Evolutionary conservation across 331 rosid genomes (phyloP), one percentile per base, ranked within the genome.

Genomic region (Malus hybrid): DNA sequence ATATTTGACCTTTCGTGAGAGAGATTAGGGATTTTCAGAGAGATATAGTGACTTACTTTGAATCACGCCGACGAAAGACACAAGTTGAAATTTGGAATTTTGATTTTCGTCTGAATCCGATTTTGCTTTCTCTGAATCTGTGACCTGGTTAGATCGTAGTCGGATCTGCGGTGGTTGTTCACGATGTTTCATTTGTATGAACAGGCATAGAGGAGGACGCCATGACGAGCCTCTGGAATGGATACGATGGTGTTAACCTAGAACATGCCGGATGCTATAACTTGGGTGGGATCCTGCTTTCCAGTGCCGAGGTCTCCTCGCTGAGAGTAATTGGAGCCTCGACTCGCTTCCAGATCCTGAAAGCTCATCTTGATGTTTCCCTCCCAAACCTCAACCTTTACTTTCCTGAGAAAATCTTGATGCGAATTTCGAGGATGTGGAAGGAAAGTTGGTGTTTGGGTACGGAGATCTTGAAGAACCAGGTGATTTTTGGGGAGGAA

Each of bases 201-300:
- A 22, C 80, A 82, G 79, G 79, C 52, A 16, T 59, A 22, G 22
- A 22, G 87, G 67, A 64, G 78, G 22, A 52, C 75, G 76, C 81
- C 79, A 86, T 84, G 86, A 85, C 36, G 73, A 42, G 60, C 71
- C 98, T 82, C 84, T 93, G 98, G 56, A 93, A 93, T 91, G 70
- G 93, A 87, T n/a, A 93, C 97, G 16, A 94, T 94, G 61, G 98
- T 93, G 80, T 88, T 93, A 89, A 93, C 91, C 97, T 93, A 97
- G 78, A 93, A 93, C 9, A 93, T 80, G 42, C 98, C 98, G 6
- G 98, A 82, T 13, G 98, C 98, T 36, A 93, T 93, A 68, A 96
- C 98, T 34, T 93, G 98, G n/a, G 97, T 93, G 7, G 98, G 92
- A 77, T 93, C 88, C 65, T 89, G 96, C 74, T 89, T 92, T 67